Base-by-base conservation (phyloP, 176 grass and related monocot species). In the Saccharum spontaneum region DNA sequence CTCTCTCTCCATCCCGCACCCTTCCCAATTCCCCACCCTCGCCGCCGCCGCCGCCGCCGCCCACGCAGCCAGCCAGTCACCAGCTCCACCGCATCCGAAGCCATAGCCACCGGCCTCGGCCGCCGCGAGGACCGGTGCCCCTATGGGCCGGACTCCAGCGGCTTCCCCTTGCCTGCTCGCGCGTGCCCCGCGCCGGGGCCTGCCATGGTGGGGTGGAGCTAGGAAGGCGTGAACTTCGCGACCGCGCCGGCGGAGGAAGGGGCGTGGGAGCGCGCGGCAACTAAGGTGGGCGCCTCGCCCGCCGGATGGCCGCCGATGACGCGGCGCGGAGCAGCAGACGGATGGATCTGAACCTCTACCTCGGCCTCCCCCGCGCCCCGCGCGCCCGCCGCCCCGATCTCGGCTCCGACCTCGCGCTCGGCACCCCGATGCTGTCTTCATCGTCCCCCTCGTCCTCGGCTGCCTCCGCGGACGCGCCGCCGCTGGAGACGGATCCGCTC, bases 261-360 rank as follows among this genome's bases (percentile, higher is more conserved):
- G 83, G 83, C 18, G 59, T 30, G 31, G 57, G 26, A 55, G 48
- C 37, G 54, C 59, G 44, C 18, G 61, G 37, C 23, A 31, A 62
- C 9, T 87, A 75, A 76, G 80, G 67, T 40, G 36, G 75, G 69
- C 75, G 74, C 36, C 8, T 40, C 31, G 43, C 36, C 31, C 83
- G 15, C 7, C 79, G 84, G 68, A 93, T 93, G 91, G 88, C 81
- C 77, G 85, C 78, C 34, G 88, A 93, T 37, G 91, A 89, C 40
- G 78, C 88, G 62, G 88, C 85, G 81, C 77, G 88, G 30, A 94
- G 88, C 73, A 83, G 84, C 84, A 88, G 89, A 63, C 90, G 89
- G 86, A 96, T 99, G 93, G 97, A 99, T 96, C 90, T 99, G 83
- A 99, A 99, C 66, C 97, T 99, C 83, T 96, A 96, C 83, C 88